These are phyloP conservation scores for Tylopilus intermedius DNA, from an alignment of 768 basidiomycete genomes.

Conservation along the genomic window DNA sequence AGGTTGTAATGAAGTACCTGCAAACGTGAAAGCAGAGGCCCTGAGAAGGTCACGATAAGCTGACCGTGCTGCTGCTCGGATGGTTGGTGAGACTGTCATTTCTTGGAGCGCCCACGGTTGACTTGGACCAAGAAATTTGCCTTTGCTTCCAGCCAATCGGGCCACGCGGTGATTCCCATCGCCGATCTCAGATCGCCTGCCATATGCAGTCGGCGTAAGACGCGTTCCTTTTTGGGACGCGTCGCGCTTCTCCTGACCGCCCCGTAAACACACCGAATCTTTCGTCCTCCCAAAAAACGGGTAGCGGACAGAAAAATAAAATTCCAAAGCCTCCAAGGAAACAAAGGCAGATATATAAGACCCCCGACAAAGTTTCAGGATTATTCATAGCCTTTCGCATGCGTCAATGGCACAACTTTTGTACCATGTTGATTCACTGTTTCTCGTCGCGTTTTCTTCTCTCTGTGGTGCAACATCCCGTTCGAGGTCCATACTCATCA, in stretches of 20 bases:
- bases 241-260: constrained; percentile 24
- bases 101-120: neutral
- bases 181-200: constrained; percentile 31
- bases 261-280: constrained; percentile 29
- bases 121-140: neutral
- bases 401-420: constrained; percentile 16
- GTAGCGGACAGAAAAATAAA: constrained; percentile 27
- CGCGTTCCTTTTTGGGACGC: constrained; percentile 37
- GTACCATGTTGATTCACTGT: neutral
- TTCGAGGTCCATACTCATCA: neutral
- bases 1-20: constrained; percentile 36
- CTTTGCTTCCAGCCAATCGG: constrained; percentile 15
- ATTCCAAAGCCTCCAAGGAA: constrained; percentile 17
- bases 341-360: constrained; percentile 13
- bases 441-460: constrained; percentile 15
- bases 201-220: constrained; percentile 34
- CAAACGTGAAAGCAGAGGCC: constrained; percentile 62
- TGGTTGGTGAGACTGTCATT: constrained; percentile 50
- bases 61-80: constrained; percentile 63
- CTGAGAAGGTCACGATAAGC: constrained; percentile 71
- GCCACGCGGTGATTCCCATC: constrained; percentile 11
- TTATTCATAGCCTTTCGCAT: constrained; percentile 18
- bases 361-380: constrained; percentile 12
- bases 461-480: constrained; percentile 14
- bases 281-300: constrained; percentile 23